phyloP scores from a whole-genome alignment of 2,329 filamentous ascomycete species.

The Harringtonia lauricola region DNA sequence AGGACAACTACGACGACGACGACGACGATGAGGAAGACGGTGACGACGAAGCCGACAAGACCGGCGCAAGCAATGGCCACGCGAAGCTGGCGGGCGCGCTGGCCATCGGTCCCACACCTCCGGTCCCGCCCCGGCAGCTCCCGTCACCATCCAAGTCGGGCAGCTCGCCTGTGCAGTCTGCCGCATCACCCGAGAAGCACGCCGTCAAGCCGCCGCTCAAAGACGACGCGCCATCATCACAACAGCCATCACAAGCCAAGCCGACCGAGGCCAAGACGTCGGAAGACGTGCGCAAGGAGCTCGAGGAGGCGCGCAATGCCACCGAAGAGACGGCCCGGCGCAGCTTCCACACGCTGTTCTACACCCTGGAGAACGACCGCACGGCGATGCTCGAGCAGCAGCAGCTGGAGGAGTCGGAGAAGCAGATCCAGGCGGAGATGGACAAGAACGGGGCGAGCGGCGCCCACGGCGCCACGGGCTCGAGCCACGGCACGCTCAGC shows the following conservation, averaged over 20 bases:
- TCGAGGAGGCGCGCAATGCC: slow-evolving; percentile 84
- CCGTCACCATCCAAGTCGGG: slow-evolving; percentile 61
- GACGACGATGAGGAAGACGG: slow-evolving; percentile 63
- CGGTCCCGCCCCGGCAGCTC: slow-evolving; percentile 44
- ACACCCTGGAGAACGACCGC: slow-evolving; percentile 88
- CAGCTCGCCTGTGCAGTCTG: slow-evolving; percentile 53
- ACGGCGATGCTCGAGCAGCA: slow-evolving; percentile 98
- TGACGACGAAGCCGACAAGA: slow-evolving; percentile 35
- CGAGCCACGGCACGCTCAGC: slow-evolving; percentile 79
- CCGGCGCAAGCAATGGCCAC: not conserved
- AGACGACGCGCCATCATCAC: slow-evolving; percentile 25
- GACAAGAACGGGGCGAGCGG: slow-evolving; percentile 43
- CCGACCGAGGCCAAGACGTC: slow-evolving; percentile 47
- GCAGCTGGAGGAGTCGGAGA: slow-evolving; percentile 89
- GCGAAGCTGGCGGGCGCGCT: not conserved
- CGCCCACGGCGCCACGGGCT: slow-evolving; percentile 31
- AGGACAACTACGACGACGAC: slow-evolving; percentile 80
- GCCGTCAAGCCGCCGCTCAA: slow-evolving; percentile 40
- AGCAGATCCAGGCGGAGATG: slow-evolving; percentile 92
- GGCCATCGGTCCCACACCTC: not conserved
- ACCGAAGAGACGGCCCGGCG: slow-evolving; percentile 82
- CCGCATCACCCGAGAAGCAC: slow-evolving; percentile 48
- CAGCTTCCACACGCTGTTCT: slow-evolving; percentile 88
- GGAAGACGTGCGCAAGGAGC: slow-evolving; percentile 83
- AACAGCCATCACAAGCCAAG: not conserved